Percentiles rank a stretch among this genome's conserved stretches.
These are phyloP conservation scores for Tirmania nivea DNA, from an alignment of 495 filamentous ascomycete species.

Conservation along the genomic window DNA sequence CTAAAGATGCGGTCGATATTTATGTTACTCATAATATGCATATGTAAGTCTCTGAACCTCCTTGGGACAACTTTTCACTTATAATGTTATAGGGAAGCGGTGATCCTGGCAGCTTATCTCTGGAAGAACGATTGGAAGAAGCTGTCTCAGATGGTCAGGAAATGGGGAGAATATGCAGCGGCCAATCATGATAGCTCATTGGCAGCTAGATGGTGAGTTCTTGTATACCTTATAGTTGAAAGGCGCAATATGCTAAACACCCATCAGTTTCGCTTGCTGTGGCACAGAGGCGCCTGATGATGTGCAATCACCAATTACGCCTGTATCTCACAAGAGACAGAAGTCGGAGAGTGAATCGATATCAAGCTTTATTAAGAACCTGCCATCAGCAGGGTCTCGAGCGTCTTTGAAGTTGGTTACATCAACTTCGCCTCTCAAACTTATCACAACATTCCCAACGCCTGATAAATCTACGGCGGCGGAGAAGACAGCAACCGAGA, in stretches of 20 bases:
- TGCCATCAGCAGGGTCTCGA: slow-evolving; percentile 11
- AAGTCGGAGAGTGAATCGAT: slow-evolving; percentile 16
- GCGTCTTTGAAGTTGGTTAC: slow-evolving; percentile 23
- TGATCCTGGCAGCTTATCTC: slow-evolving; percentile 20
- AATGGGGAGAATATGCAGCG: slow-evolving; percentile 88
- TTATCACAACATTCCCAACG: slow-evolving; percentile 59
- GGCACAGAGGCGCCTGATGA: slow-evolving; percentile 39
- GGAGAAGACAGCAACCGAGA: slow-evolving; percentile 14
- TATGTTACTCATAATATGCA: slow-evolving; percentile 80
- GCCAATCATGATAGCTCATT: slow-evolving; percentile 69
- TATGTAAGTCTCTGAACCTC: slow-evolving; percentile 49
- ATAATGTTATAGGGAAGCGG: slow-evolving; percentile 15
- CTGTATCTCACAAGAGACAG: slow-evolving; percentile 14
- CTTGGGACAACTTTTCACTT: background rate
- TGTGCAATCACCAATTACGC: slow-evolving; percentile 1
- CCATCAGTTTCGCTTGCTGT: slow-evolving; percentile 48
- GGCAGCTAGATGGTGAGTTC: slow-evolving; percentile 57
- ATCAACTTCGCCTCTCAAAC: slow-evolving; percentile 70
- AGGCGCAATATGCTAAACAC: slow-evolving; percentile 6
- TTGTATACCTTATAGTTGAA: background rate
- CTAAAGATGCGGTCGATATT: slow-evolving; percentile 87
- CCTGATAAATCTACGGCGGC: slow-evolving; percentile 16
- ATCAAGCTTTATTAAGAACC: slow-evolving; percentile 16
- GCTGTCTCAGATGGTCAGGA: slow-evolving; percentile 63
- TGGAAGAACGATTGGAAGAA: slow-evolving; percentile 57